Evolutionary conservation across 345 rosid species (phyloP).

Genomic region (Cardiospermum halicacabum): DNA sequence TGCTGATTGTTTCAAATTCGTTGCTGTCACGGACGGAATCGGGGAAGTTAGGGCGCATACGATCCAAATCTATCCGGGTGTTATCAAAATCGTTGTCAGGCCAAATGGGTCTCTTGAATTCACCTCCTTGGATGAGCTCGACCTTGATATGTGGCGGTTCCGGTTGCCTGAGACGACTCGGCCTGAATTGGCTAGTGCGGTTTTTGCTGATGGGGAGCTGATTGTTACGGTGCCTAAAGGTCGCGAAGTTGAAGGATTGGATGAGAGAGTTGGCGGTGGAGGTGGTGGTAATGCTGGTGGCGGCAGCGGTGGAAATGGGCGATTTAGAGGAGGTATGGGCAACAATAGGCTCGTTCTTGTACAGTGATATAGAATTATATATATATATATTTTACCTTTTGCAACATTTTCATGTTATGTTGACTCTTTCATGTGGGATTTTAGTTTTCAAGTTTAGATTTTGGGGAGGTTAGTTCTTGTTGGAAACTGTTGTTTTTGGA

Average conservation of each 20-base stretch:
- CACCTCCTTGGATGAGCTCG: constrained; percentile 58
- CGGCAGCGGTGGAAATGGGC: constrained; percentile 30
- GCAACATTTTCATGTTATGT: neutral
- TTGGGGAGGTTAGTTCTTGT: constrained; percentile 5
- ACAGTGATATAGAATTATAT: constrained; percentile 38
- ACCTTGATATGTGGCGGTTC: constrained; percentile 93
- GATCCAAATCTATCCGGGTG: constrained; percentile 86
- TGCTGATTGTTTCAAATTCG: constrained; percentile 71
- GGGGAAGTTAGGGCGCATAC: constrained; percentile 71
- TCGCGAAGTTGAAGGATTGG: constrained; percentile 28
- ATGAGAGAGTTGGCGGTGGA: constrained; percentile 30
- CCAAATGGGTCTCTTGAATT: constrained; percentile 56
- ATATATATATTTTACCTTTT: neutral
- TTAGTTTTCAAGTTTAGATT: constrained; percentile 18
- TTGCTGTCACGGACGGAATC: constrained; percentile 66
- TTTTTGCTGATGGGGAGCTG: constrained; percentile 61
- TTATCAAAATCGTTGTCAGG: constrained; percentile 78
- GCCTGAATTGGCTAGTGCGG: constrained; percentile 92
- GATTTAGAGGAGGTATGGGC: constrained; percentile 72
- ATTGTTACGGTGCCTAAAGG: constrained; percentile 88
- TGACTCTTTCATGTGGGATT: constrained; percentile 17
- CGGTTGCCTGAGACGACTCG: constrained; percentile 78
- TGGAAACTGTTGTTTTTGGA: constrained; percentile 12
- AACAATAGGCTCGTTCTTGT: constrained; percentile 84
- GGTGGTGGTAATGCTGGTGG: constrained; percentile 22